A percentile compares a stretch with the other conserved stretches of the same genome.
These are phyloP conservation scores for Pichia membranifaciens DNA, from an alignment of 805 yeast species.

Conservation along the genomic window DNA sequence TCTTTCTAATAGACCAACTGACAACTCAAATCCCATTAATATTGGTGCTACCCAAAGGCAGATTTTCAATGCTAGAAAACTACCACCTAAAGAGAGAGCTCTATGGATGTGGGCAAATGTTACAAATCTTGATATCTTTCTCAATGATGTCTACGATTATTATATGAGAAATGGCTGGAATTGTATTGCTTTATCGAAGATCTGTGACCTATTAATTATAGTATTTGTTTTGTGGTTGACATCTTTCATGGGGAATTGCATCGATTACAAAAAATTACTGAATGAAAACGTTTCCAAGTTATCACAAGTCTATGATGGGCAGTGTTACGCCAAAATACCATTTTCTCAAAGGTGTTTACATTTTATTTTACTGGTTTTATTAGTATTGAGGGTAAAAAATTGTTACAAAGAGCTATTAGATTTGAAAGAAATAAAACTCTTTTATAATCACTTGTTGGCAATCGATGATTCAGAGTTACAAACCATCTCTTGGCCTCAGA, in stretches of 20 bases:
- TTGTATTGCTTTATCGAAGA: slow-evolving; percentile 64
- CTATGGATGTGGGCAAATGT: slow-evolving; percentile 96
- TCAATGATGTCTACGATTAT: slow-evolving; percentile 77
- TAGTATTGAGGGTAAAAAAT: slow-evolving; percentile 47
- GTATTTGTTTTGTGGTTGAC: slow-evolving; percentile 76
- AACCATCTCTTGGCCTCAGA: slow-evolving; percentile 88
- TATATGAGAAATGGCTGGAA: slow-evolving; percentile 79
- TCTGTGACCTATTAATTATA: slow-evolving; percentile 65
- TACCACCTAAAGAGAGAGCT: slow-evolving; percentile 69
- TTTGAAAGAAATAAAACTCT: slow-evolving; percentile 66
- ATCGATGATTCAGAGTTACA: slow-evolving; percentile 79
- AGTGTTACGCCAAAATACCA: slow-evolving; percentile 43
- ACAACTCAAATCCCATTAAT: neutral
- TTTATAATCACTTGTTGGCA: slow-evolving; percentile 65
- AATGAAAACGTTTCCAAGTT: slow-evolving; percentile 31
- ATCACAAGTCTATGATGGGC: slow-evolving; percentile 38
- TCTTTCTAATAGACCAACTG: slow-evolving; percentile 1
- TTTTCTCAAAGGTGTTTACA: slow-evolving; percentile 51
- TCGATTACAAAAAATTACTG: slow-evolving; percentile 46
- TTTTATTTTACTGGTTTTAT: slow-evolving; percentile 53
- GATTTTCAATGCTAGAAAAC: slow-evolving; percentile 26
- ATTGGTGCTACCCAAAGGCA: neutral
- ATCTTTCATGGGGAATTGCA: slow-evolving; percentile 74
- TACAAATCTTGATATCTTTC: slow-evolving; percentile 80
- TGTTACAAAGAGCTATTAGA: slow-evolving; percentile 58